These are phyloP conservation scores for Xerocomellus dryophilus DNA, from an alignment of 768 basidiomycete species.

Conservation along the genomic window DNA sequence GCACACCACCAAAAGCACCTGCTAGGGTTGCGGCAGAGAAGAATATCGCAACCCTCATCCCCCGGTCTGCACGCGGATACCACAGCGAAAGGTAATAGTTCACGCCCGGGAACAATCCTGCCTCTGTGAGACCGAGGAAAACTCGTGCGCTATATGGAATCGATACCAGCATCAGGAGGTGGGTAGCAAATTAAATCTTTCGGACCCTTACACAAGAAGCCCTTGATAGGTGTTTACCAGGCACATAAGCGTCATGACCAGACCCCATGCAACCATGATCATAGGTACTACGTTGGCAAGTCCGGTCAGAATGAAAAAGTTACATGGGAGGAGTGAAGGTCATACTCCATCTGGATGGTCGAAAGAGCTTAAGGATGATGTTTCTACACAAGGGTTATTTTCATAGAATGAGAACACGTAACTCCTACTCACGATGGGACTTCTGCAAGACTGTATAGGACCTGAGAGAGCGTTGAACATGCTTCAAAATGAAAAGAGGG, in stretches of 20 bases:
- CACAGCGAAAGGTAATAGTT: conserved; percentile 50
- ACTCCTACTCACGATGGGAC: conserved; percentile 35
- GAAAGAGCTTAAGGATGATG: conserved; percentile 34
- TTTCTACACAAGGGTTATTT: conserved; percentile 26
- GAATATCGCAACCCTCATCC: conserved; percentile 57
- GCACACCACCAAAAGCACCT: conserved; percentile 49
- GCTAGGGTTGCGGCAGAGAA: conserved; percentile 61
- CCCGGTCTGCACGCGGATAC: conserved; percentile 58
- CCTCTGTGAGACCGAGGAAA: conserved; percentile 49
- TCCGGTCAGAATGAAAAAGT: conserved; percentile 4
- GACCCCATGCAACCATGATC: conserved; percentile 40
- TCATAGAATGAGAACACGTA: background rate
- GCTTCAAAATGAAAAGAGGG: background rate
- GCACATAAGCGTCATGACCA: conserved; percentile 39
- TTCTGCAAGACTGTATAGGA: conserved; percentile 37
- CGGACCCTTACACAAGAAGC: conserved; percentile 28
- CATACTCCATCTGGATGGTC: conserved; percentile 36
- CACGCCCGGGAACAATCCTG: conserved; percentile 42
- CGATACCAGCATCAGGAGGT: background rate
- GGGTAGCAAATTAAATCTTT: background rate
- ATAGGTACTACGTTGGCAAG: conserved; percentile 32
- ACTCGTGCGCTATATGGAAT: conserved; percentile 32
- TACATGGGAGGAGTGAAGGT: background rate
- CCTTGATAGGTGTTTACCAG: conserved; percentile 33
- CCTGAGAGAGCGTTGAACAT: conserved; percentile 13